phyloP scores from a whole-genome alignment of 2,329 filamentous ascomycete species.

The Fusarium chuoi region DNA sequence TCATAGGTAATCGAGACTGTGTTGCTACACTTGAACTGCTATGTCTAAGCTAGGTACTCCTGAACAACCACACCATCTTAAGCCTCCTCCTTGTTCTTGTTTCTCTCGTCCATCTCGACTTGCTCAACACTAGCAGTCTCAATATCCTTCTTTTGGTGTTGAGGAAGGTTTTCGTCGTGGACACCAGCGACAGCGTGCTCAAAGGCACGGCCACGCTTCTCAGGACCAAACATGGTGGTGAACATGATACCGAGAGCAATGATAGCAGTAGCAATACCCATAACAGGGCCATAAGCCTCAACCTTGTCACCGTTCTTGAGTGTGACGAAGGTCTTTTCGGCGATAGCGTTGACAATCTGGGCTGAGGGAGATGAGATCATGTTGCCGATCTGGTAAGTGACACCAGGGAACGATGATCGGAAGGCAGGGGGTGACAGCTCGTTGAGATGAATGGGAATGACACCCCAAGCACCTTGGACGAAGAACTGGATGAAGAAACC shows the following conservation, averaged over 20 bases:
- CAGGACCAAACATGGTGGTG: constrained; percentile 76
- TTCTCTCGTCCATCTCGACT: constrained; percentile 36
- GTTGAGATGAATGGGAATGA: constrained; percentile 78
- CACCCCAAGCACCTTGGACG: constrained; percentile 73
- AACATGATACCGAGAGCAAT: constrained; percentile 75
- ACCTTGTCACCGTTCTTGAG: constrained; percentile 65
- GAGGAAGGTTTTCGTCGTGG: constrained; percentile 27
- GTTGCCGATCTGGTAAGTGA: constrained; percentile 80
- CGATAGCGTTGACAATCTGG: constrained; percentile 80
- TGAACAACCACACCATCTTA: background rate
- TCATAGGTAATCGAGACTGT: background rate
- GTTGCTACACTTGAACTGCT: background rate
- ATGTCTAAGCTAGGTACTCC: background rate
- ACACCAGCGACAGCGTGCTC: constrained; percentile 63
- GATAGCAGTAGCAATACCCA: constrained; percentile 81
- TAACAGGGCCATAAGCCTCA: constrained; percentile 78
- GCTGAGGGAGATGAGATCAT: constrained; percentile 78
- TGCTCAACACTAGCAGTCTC: constrained; percentile 43
- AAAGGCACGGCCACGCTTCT: constrained; percentile 77
- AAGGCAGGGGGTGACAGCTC: constrained; percentile 77
- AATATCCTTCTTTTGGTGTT: constrained; percentile 42
- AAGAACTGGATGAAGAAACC: constrained; percentile 79
- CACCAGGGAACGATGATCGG: constrained; percentile 75
- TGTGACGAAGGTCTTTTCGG: constrained; percentile 69
- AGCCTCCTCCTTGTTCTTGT: constrained; percentile 20